A percentile compares a stretch with the other conserved stretches of the same genome.
Evolutionary conservation across 2,329 filamentous ascomycete species (phyloP).

Genomic region (Phyllosticta citribraziliensis): DNA sequence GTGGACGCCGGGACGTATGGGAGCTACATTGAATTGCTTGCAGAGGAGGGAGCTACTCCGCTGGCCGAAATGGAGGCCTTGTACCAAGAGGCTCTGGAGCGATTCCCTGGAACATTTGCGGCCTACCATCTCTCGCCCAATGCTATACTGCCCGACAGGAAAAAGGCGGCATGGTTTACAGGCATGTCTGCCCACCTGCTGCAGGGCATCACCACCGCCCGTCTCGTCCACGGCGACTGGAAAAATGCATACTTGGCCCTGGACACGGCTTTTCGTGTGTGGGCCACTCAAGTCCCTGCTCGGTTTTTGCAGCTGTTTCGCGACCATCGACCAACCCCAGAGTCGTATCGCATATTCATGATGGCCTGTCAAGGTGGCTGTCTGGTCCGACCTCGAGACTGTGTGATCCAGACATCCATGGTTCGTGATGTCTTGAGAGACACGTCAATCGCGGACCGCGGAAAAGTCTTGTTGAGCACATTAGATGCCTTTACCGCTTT

Average conservation of each 20-base stretch:
- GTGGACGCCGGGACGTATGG: constrained; percentile 37
- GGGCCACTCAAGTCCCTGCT: constrained; percentile 31
- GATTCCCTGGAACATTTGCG: constrained; percentile 38
- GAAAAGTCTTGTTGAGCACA: constrained; percentile 24
- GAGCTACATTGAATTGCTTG: constrained; percentile 40
- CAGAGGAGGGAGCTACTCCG: constrained; percentile 27
- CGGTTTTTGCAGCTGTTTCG: constrained; percentile 39
- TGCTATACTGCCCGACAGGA: constrained; percentile 36
- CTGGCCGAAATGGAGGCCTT: constrained; percentile 36
- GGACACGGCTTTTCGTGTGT: constrained; percentile 39
- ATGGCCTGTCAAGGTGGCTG: constrained; percentile 38
- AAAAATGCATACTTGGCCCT: constrained; percentile 40
- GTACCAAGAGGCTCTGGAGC: constrained; percentile 35
- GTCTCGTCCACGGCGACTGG: constrained; percentile 37
- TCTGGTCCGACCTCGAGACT: constrained; percentile 21
- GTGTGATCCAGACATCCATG: constrained; percentile 25
- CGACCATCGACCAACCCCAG: constrained; percentile 34
- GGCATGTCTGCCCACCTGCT: constrained; percentile 35
- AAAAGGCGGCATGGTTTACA: constrained; percentile 20
- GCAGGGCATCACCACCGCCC: constrained; percentile 39
- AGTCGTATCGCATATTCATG: constrained; percentile 39
- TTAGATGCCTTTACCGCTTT: constrained; percentile 34
- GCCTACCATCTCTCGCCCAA: constrained; percentile 39
- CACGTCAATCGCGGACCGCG: background rate
- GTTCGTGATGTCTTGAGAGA: constrained; percentile 10